Base-by-base conservation (phyloP, 2,329 filamentous ascomycete genomes). In the Sporothrix globosa region DNA sequence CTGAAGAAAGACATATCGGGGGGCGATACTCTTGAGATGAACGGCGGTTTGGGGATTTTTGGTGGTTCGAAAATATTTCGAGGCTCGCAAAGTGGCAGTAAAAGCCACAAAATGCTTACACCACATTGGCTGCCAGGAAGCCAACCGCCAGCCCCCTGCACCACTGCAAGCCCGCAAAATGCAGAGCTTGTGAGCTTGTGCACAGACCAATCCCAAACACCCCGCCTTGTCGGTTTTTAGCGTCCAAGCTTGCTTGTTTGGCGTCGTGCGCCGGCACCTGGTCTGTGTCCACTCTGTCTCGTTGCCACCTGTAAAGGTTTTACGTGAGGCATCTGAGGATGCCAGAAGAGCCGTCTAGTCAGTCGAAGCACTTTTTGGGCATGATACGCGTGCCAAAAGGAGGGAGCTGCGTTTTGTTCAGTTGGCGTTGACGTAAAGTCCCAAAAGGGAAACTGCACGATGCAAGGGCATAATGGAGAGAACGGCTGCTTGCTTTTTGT, bases 181-280 rank as follows among this genome's bases (percentile, higher is more conserved):
- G 27, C 30, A 56, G 21, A 56, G 34, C 17, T 27, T 21, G 34
- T 34, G 46, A 61, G 53, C 54, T 69, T 50, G 67, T 46, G 67
- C 53, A 69, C 67, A 34, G 67, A 44, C 53, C 54, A 60, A 11
- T 11, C 48, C 39, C 21, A 46, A 54, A 54, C 30, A 24, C 67
- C 67, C 53, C 67, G 67, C 54, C 67, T 50, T 61, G 53, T 69
- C 67, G 21, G 41, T 50, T 50, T 46, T 48, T 69, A 61, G 67
- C 67, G 67, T 69, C 54, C 41, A 52, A 60, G 54, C 54, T 50
- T 69, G 53, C 54, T 11, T 17, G 34, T 69, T 69, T 50, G 66
- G 66, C 66, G 56, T 58, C 46, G 52, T 17, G 52, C n/a, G 6
- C 48, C 56, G 44, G 65, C 65, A 53, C 34, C 65, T 52, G 24